phyloP scores from a whole-genome alignment of 371 early-diverging fungal genomes.

The Dinochytrium kinnereticum region DNA sequence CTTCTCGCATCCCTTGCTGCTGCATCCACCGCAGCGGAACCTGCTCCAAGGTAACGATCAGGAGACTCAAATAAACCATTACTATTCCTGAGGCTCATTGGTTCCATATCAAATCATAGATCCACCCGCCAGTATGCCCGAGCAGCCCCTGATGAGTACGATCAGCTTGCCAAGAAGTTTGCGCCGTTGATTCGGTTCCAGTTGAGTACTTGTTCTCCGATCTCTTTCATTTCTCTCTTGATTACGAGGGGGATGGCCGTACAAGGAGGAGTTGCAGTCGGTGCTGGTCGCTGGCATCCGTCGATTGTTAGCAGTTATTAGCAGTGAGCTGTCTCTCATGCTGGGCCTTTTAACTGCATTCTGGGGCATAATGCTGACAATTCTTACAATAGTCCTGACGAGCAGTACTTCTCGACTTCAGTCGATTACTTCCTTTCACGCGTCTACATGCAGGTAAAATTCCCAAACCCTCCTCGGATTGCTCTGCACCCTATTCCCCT shows the following conservation, averaged over 20 bases:
- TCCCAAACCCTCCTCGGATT: no score
- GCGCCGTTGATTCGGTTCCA: slow-evolving; percentile 25
- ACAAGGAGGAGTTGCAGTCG: no score
- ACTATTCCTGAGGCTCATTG: not conserved
- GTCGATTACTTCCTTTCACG: slow-evolving; percentile 25
- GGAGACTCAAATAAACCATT: not conserved
- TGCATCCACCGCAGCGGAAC: not conserved
- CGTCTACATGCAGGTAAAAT: not conserved
- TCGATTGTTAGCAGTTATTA: no score
- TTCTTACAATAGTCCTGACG: slow-evolving; percentile 2
- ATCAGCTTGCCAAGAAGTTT: slow-evolving; percentile 6
- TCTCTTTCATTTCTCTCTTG: not conserved
- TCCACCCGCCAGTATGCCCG: not conserved
- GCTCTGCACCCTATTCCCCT: no score
- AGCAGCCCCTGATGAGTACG: not conserved
- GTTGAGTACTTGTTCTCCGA: not conserved
- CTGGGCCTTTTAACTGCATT: not conserved
- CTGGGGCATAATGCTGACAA: not conserved
- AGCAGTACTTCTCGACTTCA: slow-evolving; percentile 12
- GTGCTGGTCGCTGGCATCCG: no score
- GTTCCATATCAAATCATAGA: not conserved
- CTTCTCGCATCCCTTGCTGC: not conserved
- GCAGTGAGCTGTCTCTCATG: no score
- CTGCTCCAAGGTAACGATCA: not conserved
- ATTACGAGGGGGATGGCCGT: no score